phyloP scores from a whole-genome alignment of 2,329 filamentous ascomycete species.

The Dryadomyces sulphureus region DNA sequence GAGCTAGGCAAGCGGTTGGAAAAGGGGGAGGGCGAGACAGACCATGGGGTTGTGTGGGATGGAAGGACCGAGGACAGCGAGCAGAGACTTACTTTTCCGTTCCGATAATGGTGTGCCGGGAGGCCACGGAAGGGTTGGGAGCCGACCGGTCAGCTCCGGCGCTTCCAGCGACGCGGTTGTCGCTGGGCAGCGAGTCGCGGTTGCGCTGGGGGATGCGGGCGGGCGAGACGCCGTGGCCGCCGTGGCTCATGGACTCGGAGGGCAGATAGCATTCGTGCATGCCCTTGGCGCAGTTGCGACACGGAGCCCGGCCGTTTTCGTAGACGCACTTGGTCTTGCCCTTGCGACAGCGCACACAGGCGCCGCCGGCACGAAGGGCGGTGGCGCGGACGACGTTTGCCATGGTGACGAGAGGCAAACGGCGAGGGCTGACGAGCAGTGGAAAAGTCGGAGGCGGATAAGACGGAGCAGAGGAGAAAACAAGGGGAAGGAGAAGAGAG shows the following conservation, averaged over 20 bases:
- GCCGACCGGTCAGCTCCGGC: constrained; percentile 26
- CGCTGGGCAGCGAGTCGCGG: constrained; percentile 38
- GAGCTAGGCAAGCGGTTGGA: background rate
- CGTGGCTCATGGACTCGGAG: constrained; percentile 44
- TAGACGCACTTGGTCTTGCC: constrained; percentile 51
- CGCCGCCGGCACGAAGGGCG: constrained; percentile 44
- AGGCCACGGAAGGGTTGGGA: constrained; percentile 27
- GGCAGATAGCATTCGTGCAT: constrained; percentile 50
- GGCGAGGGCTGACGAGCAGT: background rate
- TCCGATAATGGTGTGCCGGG: constrained; percentile 30
- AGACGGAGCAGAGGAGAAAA: background rate
- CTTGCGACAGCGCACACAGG: constrained; percentile 48
- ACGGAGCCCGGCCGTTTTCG: constrained; percentile 46
- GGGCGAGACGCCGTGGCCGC: constrained; percentile 41
- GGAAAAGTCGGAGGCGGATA: background rate
- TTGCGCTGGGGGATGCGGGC: constrained; percentile 35
- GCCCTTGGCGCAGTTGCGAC: constrained; percentile 49
- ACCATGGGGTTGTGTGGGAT: background rate
- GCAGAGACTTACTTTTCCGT: constrained; percentile 38
- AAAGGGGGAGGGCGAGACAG: background rate
- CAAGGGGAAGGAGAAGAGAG: background rate
- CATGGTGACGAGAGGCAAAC: constrained; percentile 19
- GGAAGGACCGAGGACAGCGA: constrained; percentile 4
- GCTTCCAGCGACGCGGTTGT: constrained; percentile 28
- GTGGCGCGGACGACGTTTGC: constrained; percentile 38